Evolutionary conservation across 805 yeast species (phyloP).

Genomic region (Phaffomyces opuntiae): DNA sequence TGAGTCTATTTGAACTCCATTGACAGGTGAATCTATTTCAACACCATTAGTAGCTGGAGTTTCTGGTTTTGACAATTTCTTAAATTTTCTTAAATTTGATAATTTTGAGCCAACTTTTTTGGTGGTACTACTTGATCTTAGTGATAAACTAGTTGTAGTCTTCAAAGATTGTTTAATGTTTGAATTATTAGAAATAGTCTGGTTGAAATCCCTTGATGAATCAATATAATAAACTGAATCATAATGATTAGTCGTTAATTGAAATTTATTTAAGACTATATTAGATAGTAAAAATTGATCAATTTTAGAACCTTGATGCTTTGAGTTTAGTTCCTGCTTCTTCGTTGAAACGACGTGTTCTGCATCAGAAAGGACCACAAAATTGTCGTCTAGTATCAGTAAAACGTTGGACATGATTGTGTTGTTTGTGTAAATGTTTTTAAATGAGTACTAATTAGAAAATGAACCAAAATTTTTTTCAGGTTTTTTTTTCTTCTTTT

Average conservation of each 20-base stretch:
- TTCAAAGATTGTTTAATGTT: conserved; percentile 18
- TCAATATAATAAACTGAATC: conserved; percentile 22
- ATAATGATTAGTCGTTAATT: conserved; percentile 14
- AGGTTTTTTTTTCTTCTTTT: not conserved
- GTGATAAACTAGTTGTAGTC: conserved; percentile 5
- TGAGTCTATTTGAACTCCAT: too few relatives aligned
- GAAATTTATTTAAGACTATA: conserved; percentile 19
- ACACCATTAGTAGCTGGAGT: not conserved
- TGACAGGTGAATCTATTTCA: conserved; percentile 4
- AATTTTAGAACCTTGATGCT: conserved; percentile 10
- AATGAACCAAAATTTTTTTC: not conserved
- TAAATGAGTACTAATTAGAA: not conserved
- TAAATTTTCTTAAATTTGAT: conserved; percentile 22
- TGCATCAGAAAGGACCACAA: conserved; percentile 21
- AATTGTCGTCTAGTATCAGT: conserved; percentile 19
- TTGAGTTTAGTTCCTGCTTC: conserved; percentile 11
- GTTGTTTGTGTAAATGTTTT: not conserved
- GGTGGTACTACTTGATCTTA: not conserved
- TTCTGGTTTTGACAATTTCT: conserved; percentile 14
- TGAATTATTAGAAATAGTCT: conserved; percentile 20
- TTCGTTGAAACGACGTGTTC: conserved; percentile 12
- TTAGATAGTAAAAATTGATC: conserved; percentile 23
- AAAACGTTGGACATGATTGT: conserved; percentile 17
- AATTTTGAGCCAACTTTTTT: conserved; percentile 19
- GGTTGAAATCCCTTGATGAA: conserved; percentile 12